A percentile compares a stretch with the other conserved stretches of the same genome.
Conservation (phyloP, 495 filamentous ascomycete genomes). For the Xylaria cubensis region DNA sequence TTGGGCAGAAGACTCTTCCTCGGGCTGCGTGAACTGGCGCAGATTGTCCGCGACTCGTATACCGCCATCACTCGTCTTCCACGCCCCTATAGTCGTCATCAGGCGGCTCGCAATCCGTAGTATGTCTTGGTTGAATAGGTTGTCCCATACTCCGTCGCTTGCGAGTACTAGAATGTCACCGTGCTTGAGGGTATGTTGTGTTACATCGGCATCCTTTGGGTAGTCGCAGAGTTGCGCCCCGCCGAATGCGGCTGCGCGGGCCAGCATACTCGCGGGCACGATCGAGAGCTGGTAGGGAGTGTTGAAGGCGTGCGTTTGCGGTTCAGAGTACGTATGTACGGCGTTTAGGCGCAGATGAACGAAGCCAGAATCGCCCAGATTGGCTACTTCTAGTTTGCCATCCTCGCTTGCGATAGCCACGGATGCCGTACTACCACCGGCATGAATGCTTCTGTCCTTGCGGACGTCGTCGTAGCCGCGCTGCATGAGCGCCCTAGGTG, state of each 20-base stretch:
- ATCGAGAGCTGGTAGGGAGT: constrained; percentile 94
- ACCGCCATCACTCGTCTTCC: constrained; percentile 65
- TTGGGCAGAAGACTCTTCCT: constrained; percentile 31
- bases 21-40: constrained; percentile 56
- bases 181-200: constrained; percentile 76
- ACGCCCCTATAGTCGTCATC: constrained; percentile 77
- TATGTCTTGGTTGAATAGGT: constrained; percentile 88
- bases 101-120: constrained; percentile 75
- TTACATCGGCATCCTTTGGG: constrained; percentile 83
- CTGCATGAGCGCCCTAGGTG: constrained; percentile 77
- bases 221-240: constrained; percentile 80
- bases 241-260: constrained; percentile 79
- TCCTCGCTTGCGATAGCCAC: constrained; percentile 73
- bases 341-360: constrained; percentile 82
- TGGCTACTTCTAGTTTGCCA: constrained; percentile 84
- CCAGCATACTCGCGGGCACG: constrained; percentile 78
- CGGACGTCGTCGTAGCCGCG: constrained; percentile 81
- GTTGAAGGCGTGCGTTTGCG: constrained; percentile 97
- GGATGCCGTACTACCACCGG: constrained; percentile 89
- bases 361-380: constrained; percentile 97
- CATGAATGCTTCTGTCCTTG: constrained; percentile 71
- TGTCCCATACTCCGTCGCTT: constrained; percentile 96
- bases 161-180: constrained; percentile 92
- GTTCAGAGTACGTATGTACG: constrained; percentile 78
- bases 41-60: constrained; percentile 65